phyloP scores from a whole-genome alignment of 768 basidiomycete species.

The Jaapia argillacea region DNA sequence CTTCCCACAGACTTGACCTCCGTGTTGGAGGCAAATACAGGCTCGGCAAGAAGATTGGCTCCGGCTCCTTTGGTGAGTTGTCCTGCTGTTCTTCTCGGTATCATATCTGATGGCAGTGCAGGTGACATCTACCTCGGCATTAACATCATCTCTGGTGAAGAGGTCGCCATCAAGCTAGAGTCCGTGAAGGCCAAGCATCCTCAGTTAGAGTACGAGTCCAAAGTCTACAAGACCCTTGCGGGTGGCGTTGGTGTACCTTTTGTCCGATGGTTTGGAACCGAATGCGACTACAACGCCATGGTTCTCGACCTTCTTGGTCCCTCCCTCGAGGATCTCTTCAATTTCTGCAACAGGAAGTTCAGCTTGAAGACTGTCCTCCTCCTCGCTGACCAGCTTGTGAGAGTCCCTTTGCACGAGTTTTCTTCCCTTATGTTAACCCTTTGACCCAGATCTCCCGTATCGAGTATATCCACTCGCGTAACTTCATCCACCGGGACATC shows the following conservation, averaged over 20 bases:
- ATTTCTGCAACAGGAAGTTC: slow-evolving; percentile 97
- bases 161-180: slow-evolving; percentile 99
- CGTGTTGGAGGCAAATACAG: slow-evolving; percentile 93
- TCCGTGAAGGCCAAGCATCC: slow-evolving; percentile 99
- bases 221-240: slow-evolving; percentile 94
- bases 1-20: slow-evolving; percentile 69
- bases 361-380: slow-evolving; percentile 93
- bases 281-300: slow-evolving; percentile 99
- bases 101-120: slow-evolving; percentile 18
- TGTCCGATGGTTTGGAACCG: slow-evolving; percentile 88
- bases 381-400: slow-evolving; percentile 90
- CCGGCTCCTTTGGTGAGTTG: slow-evolving; percentile 90
- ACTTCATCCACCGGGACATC: slow-evolving; percentile 97
- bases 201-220: slow-evolving; percentile 98
- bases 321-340: slow-evolving; percentile 85
- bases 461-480: slow-evolving; percentile 98
- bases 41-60: slow-evolving; percentile 98
- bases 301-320: slow-evolving; percentile 94
- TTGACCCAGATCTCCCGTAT: slow-evolving; percentile 83
- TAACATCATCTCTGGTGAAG: slow-evolving; percentile 99
- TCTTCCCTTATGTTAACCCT: slow-evolving; percentile 2
- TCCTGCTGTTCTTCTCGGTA: background rate
- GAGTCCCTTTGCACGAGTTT: slow-evolving; percentile 11
- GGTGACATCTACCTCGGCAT: slow-evolving; percentile 99
- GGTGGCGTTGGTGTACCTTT: slow-evolving; percentile 99